These are phyloP conservation scores for Acanthamoeba castellanii DNA, from an alignment of 208 protist species.

Conservation along the genomic window DNA sequence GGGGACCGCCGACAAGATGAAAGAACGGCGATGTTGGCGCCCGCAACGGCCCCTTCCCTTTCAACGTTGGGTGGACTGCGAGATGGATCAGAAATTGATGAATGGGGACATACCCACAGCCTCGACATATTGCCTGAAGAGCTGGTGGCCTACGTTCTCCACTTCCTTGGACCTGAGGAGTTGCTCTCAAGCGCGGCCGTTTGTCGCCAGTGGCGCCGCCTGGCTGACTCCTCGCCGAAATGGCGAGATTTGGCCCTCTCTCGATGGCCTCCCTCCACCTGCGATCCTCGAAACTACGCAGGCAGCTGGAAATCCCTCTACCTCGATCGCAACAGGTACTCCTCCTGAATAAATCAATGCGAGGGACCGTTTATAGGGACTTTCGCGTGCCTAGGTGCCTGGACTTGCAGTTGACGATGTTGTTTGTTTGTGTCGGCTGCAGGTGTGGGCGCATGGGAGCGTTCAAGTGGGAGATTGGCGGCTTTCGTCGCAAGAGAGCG, in stretches of 20 bases:
- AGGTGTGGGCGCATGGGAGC: conserved; percentile 29
- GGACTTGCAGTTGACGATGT: background rate
- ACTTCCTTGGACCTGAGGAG: conserved; percentile 15
- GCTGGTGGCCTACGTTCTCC: conserved; percentile 32
- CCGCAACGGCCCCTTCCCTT: background rate
- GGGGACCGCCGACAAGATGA: background rate
- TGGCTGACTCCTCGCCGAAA: conserved; percentile 26
- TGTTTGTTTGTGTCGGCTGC: background rate
- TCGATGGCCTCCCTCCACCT: conserved; percentile 8
- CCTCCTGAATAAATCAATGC: background rate
- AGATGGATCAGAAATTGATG: background rate
- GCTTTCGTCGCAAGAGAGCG: conserved; percentile 17
- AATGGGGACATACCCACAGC: background rate
- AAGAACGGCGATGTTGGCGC: background rate
- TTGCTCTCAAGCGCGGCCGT: background rate
- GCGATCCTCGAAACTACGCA: background rate
- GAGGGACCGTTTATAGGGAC: too few relatives aligned
- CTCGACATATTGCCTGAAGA: background rate
- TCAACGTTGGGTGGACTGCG: background rate
- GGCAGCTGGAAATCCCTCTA: conserved; percentile 52
- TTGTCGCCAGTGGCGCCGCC: conserved; percentile 28
- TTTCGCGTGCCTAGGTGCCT: too few relatives aligned
- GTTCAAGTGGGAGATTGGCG: conserved; percentile 6
- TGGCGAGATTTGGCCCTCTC: conserved; percentile 10
- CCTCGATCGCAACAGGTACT: conserved; percentile 47